Percentiles rank a stretch among this genome's conserved stretches.
phyloP scores from a whole-genome alignment of 75 land plant genomes.

The Picea glauca region DNA sequence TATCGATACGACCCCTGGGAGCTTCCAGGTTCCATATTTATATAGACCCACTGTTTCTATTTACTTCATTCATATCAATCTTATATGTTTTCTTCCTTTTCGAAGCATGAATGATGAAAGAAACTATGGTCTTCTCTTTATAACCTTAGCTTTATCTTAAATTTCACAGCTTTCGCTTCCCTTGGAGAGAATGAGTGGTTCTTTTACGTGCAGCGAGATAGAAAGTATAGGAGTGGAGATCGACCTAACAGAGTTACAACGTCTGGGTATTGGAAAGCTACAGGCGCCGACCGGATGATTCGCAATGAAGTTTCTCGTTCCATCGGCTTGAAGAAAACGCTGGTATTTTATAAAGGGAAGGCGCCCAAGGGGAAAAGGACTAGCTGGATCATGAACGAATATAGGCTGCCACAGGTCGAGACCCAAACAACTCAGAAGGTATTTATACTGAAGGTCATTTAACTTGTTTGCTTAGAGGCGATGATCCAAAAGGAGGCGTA shows the following conservation, averaged over 20 bases:
- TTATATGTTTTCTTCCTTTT: not conserved
- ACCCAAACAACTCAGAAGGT: conserved; percentile 24
- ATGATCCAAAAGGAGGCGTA: not conserved
- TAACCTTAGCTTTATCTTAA: conserved; percentile 34
- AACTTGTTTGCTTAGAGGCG: too few relatives aligned
- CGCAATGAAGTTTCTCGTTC: conserved; percentile 23
- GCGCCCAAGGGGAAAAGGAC: conserved; percentile 71
- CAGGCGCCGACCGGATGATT: conserved; percentile 72
- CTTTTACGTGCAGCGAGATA: conserved; percentile 71
- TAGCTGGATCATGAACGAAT: conserved; percentile 84
- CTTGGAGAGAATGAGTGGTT: conserved; percentile 85
- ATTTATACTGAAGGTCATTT: not conserved
- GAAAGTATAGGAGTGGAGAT: conserved; percentile 66
- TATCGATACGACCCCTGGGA: conserved; percentile 81
- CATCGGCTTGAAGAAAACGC: conserved; percentile 76
- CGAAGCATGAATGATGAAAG: conserved; percentile 77
- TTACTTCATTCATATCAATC: not conserved
- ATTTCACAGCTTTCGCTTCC: conserved; percentile 36
- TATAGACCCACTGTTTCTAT: not conserved
- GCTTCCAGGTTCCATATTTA: conserved; percentile 54
- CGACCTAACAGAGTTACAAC: conserved; percentile 70
- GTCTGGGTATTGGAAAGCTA: conserved; percentile 83
- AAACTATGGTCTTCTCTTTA: too few relatives aligned
- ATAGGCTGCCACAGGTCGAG: conserved; percentile 58
- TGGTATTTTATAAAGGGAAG: conserved; percentile 71